These are phyloP conservation scores for Aspergillus vadensis DNA, from an alignment of 2,329 filamentous ascomycete genomes.

Conservation along the genomic window DNA sequence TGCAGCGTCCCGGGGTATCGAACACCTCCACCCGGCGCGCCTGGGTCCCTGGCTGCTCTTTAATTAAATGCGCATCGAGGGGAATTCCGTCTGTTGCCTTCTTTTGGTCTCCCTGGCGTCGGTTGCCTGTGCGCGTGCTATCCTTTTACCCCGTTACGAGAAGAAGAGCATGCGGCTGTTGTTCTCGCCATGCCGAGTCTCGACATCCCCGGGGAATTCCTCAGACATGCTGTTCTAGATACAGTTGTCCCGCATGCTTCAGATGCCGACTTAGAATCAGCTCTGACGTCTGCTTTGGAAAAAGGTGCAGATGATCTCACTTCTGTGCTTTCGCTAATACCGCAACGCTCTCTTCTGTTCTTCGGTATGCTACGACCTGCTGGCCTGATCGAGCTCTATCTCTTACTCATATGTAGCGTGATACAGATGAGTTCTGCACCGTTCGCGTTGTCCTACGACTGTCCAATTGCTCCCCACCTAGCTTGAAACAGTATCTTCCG, in stretches of 20 bases:
- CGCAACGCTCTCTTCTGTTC: slow-evolving; percentile 55
- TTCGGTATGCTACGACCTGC: slow-evolving; percentile 46
- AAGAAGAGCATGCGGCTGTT: slow-evolving; percentile 28
- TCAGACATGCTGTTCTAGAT: slow-evolving; percentile 46
- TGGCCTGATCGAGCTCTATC: slow-evolving; percentile 24
- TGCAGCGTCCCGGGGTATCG: slow-evolving; percentile 22
- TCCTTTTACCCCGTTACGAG: neutral
- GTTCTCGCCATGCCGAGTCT: slow-evolving; percentile 36
- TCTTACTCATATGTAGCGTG: slow-evolving; percentile 53
- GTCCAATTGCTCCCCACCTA: slow-evolving; percentile 51
- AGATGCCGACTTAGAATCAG: slow-evolving; percentile 40
- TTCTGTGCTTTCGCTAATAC: slow-evolving; percentile 51
- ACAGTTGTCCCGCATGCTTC: slow-evolving; percentile 48
- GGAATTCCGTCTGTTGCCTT: neutral
- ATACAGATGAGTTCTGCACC: slow-evolving; percentile 56
- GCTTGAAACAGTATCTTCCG: slow-evolving; percentile 51
- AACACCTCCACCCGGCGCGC: slow-evolving; percentile 15
- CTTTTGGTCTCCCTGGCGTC: neutral
- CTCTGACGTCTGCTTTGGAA: slow-evolving; percentile 50
- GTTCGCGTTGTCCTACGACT: slow-evolving; percentile 56
- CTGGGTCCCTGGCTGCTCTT: slow-evolving; percentile 4
- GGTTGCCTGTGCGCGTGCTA: neutral
- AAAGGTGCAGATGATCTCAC: slow-evolving; percentile 45
- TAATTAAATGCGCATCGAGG: neutral
- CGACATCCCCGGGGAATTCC: slow-evolving; percentile 43